phyloP scores from a whole-genome alignment of 2,329 filamentous ascomycete genomes.

The Xylaria sp. region DNA sequence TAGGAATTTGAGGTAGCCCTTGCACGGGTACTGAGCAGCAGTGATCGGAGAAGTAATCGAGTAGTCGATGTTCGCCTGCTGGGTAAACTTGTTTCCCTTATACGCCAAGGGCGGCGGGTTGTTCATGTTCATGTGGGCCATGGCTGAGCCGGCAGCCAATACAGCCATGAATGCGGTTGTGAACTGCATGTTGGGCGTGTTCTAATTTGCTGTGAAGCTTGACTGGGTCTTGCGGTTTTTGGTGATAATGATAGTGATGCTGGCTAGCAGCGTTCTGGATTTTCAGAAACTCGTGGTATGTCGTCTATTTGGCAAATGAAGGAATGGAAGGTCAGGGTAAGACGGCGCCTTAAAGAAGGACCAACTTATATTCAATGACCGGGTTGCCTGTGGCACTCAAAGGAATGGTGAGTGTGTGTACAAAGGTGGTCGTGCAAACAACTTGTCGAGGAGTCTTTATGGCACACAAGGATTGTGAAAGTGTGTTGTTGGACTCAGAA shows the following conservation, averaged over 20 bases:
- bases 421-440: slow-evolving; percentile 20
- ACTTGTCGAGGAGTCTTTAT: slow-evolving; percentile 28
- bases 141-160: slow-evolving; percentile 57
- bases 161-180: slow-evolving; percentile 52
- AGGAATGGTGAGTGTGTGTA: slow-evolving; percentile 25
- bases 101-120: slow-evolving; percentile 64
- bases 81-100: slow-evolving; percentile 61
- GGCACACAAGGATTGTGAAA: slow-evolving; percentile 16
- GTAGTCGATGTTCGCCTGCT: slow-evolving; percentile 69
- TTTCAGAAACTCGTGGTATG: slow-evolving; percentile 16
- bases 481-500: slow-evolving; percentile 20
- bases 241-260: slow-evolving; percentile 14
- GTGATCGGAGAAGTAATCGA: slow-evolving; percentile 76
- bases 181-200: slow-evolving; percentile 56
- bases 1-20: slow-evolving; percentile 67
- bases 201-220: slow-evolving; percentile 9
- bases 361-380: slow-evolving; percentile 31
- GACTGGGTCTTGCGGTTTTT: background rate
- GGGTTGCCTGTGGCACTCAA: slow-evolving; percentile 27
- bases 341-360: slow-evolving; percentile 1
- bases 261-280: slow-evolving; percentile 32
- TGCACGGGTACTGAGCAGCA: slow-evolving; percentile 79
- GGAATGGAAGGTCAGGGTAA: slow-evolving; percentile 12
- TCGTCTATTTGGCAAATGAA: slow-evolving; percentile 24
- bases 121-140: slow-evolving; percentile 68